Evolutionary conservation across 208 protist genomes (phyloP), one percentile per base, ranked within the genome.

Genomic region (Acanthamoeba healyi): DNA sequence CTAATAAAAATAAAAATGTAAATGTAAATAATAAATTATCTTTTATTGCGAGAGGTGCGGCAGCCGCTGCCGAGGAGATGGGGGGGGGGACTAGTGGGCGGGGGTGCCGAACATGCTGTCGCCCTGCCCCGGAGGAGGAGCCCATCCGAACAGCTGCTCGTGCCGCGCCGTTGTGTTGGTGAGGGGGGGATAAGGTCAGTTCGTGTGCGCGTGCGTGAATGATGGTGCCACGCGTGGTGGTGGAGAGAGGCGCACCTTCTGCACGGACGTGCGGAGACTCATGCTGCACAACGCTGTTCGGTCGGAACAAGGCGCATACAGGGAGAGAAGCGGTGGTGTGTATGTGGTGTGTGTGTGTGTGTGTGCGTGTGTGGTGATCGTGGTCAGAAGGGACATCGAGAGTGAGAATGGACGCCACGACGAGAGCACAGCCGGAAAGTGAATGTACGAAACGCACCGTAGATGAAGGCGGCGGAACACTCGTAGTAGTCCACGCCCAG

Each of bases 221-320:
- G n/a, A n/a, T n/a, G n/a, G n/a, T n/a, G n/a, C n/a, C n/a, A n/a
- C n/a, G n/a, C n/a, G 44, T 4, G 12, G 44, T 15, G 44, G 44
- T 4, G 44, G 12, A 49, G 44, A 49, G 12, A 12, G 7, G 17
- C n/a, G 34, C 34, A 74, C 65, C 65, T 74, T 74, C 65, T 74
- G 65, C 34, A 74, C 65, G 29, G 65, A 74, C n/a, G 65, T 74
- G 7, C 65, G 65, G 65, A 74, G 65, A 19, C 65, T 74, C 34
- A 74, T 74, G 65, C 65, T 74, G 65, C 65, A 74, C 65, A 74
- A 19, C 15, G 65, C 65, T 74, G 65, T 74, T 34, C n/a, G 61
- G n/a, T n/a, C n/a, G 44, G 44, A 49, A 49, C 7, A 4, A 49
- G 44, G 7, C 4, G 44, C 44, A 49, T 49, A n/a, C n/a, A n/a